Evolutionary conservation across 1,284 basidiomycete genomes (phyloP).

Genomic region (Boletus semigastroideus): DNA sequence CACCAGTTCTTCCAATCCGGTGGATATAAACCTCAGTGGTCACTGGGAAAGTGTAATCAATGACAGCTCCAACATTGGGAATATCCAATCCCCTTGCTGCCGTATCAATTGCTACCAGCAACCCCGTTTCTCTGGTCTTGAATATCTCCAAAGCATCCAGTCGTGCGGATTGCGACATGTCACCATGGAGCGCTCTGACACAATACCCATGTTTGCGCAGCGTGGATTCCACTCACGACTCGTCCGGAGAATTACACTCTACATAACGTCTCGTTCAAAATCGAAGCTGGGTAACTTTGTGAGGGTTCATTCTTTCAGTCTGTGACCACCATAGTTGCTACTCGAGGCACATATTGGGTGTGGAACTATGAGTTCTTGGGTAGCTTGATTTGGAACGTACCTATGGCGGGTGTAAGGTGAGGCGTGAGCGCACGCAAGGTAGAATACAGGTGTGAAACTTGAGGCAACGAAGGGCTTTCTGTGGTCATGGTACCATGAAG

Average conservation of each 20-base stretch:
- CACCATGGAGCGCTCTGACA: constrained; percentile 91
- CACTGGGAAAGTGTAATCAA: constrained; percentile 97
- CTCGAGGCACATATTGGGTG: too few species aligned
- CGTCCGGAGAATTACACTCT: constrained; percentile 56
- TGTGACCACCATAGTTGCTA: too few species aligned
- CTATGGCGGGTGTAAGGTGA: constrained; percentile 35
- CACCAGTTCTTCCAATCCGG: constrained; percentile 92
- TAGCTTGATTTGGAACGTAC: constrained; percentile 79
- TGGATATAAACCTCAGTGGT: constrained; percentile 97
- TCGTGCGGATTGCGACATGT: constrained; percentile 86
- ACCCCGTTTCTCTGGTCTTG: constrained; percentile 79
- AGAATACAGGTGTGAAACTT: constrained; percentile 25
- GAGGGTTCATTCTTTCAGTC: too few species aligned
- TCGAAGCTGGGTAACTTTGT: constrained; percentile 69
- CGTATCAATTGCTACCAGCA: constrained; percentile 97
- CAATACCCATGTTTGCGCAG: constrained; percentile 79
- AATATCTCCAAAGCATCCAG: constrained; percentile 89
- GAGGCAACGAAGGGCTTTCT: constrained; percentile 79
- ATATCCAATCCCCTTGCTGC: constrained; percentile 97
- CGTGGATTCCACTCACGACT: constrained; percentile 83
- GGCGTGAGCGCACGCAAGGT: not conserved
- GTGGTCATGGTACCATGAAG: constrained; percentile 71
- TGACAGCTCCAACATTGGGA: constrained; percentile 88
- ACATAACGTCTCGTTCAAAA: constrained; percentile 65
- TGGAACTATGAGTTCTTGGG: constrained; percentile 50